Conservation (phyloP, 371 early-diverging fungal species). For the Syncephalastrum racemosum region DNA sequence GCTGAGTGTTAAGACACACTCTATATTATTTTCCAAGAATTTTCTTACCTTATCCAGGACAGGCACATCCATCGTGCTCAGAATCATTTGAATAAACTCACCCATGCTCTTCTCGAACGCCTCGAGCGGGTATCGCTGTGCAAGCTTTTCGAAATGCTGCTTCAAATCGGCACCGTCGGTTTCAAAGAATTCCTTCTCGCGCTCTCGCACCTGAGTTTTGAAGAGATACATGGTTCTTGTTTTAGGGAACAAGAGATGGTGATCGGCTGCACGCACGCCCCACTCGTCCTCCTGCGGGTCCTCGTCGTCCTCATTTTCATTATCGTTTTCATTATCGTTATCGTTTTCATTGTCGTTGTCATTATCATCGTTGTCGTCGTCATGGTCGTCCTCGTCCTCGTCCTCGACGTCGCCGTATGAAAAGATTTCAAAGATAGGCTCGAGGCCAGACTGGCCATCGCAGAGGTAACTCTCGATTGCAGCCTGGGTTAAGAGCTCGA, state of each 20-base stretch:
- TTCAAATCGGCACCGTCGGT: slow-evolving; percentile 36
- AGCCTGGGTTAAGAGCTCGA: slow-evolving; percentile 62
- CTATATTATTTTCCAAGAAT: slow-evolving; percentile 2
- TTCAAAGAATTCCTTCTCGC: slow-evolving; percentile 53
- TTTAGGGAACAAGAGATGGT: slow-evolving; percentile 49
- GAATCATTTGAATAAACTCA: slow-evolving; percentile 47
- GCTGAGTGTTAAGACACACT: too few species aligned
- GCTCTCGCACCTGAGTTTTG: slow-evolving; percentile 45
- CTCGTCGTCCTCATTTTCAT: slow-evolving; percentile 11
- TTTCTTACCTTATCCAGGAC: slow-evolving; percentile 44
- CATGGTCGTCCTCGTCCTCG: slow-evolving; percentile 42
- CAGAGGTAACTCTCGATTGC: slow-evolving; percentile 63
- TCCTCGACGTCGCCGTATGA: slow-evolving; percentile 60
- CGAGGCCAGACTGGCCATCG: slow-evolving; percentile 52
- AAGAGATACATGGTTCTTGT: slow-evolving; percentile 51
- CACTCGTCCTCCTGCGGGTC: slow-evolving; percentile 35
- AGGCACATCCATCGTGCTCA: slow-evolving; percentile 42
- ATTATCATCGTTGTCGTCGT: slow-evolving; percentile 25
- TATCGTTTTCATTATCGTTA: slow-evolving; percentile 17
- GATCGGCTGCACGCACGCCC: slow-evolving; percentile 47
- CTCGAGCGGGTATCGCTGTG: slow-evolving; percentile 49
- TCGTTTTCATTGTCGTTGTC: slow-evolving; percentile 27
- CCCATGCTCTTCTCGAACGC: slow-evolving; percentile 49
- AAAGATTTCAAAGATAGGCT: slow-evolving; percentile 58
- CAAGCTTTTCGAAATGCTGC: slow-evolving; percentile 49